These are phyloP conservation scores for Stephanodiscus minutulus DNA, from an alignment of 108 stramenopile genomes.

Conservation along the genomic window DNA sequence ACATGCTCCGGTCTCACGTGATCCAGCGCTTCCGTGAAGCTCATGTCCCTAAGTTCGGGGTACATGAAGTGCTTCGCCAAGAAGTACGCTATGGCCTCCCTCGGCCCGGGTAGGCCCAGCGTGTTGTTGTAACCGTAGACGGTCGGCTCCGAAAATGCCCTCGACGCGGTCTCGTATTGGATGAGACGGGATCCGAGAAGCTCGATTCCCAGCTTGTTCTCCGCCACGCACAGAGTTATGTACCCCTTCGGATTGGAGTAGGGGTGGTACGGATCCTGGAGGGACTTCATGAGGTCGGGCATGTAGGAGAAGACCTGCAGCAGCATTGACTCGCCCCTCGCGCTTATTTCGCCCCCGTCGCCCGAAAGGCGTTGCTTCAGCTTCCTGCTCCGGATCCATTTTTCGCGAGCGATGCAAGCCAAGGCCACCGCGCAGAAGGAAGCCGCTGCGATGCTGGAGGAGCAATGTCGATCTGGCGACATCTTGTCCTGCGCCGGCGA, in stretches of 20 bases:
- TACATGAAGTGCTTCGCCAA: constrained; percentile 46
- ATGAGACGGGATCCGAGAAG: constrained; percentile 67
- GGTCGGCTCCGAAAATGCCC: constrained; percentile 73
- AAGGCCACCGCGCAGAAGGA: constrained; percentile 13
- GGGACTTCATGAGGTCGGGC: constrained; percentile 52
- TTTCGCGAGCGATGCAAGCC: constrained; percentile 8
- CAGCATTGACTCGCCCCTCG: constrained; percentile 47
- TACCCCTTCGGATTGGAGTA: constrained; percentile 61
- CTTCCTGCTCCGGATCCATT: constrained; percentile 3
- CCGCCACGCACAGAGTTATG: constrained; percentile 78
- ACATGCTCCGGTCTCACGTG: constrained; percentile 68
- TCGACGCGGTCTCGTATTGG: constrained; percentile 61
- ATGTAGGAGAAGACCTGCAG: constrained; percentile 62
- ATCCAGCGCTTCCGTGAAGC: constrained; percentile 58
- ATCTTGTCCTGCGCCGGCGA: background rate
- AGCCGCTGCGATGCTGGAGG: constrained; percentile 1
- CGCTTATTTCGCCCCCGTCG: constrained; percentile 24
- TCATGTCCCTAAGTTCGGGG: constrained; percentile 42
- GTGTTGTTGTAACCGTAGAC: constrained; percentile 84
- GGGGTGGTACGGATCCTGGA: constrained; percentile 73
- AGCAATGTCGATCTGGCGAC: constrained; percentile 3
- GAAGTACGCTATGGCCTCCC: constrained; percentile 86
- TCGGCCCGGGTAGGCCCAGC: constrained; percentile 69
- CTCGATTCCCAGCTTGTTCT: constrained; percentile 83
- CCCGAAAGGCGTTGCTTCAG: background rate